Percentiles rank a stretch among this genome's conserved stretches.
phyloP scores from a whole-genome alignment of 371 early-diverging fungal genomes.

The Conidiobolus incongruus region DNA sequence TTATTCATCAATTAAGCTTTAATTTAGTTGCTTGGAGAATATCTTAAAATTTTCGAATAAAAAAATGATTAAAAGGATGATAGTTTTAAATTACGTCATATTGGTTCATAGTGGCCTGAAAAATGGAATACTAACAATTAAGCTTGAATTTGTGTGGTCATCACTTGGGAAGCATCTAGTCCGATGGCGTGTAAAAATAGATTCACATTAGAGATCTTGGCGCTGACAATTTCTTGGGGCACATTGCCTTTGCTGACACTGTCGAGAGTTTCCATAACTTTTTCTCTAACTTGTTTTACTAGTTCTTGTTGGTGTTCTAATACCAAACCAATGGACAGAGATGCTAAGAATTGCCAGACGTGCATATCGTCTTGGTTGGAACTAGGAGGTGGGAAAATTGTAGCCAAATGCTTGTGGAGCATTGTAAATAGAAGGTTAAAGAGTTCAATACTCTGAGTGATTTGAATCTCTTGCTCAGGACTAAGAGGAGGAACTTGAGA shows the following conservation, averaged over 20 bases:
- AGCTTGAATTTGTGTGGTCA: too few species aligned
- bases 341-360: conserved; percentile 96
- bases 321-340: conserved; percentile 79
- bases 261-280: conserved; percentile 60
- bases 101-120: too few species aligned
- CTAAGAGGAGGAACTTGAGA: conserved; percentile 13
- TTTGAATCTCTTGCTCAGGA: neutral
- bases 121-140: too few species aligned
- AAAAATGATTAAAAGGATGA: too few species aligned
- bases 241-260: conserved; percentile 29
- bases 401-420: conserved; percentile 48
- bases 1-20: too few species aligned
- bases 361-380: conserved; percentile 61
- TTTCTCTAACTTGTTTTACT: conserved; percentile 74
- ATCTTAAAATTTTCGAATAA: too few species aligned
- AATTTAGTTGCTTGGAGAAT: too few species aligned
- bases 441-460: conserved; percentile 16
- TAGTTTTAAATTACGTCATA: too few species aligned
- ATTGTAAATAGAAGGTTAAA: conserved; percentile 52
- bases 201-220: conserved; percentile 68
- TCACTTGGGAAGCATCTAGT: conserved; percentile 70
- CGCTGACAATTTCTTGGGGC: conserved; percentile 30
- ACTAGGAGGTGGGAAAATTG: conserved; percentile 43
- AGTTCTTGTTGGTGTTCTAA: conserved; percentile 81
- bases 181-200: conserved; percentile 87